Conservation (phyloP, 495 filamentous ascomycete species). For the Penicillium odoratum region DNA sequence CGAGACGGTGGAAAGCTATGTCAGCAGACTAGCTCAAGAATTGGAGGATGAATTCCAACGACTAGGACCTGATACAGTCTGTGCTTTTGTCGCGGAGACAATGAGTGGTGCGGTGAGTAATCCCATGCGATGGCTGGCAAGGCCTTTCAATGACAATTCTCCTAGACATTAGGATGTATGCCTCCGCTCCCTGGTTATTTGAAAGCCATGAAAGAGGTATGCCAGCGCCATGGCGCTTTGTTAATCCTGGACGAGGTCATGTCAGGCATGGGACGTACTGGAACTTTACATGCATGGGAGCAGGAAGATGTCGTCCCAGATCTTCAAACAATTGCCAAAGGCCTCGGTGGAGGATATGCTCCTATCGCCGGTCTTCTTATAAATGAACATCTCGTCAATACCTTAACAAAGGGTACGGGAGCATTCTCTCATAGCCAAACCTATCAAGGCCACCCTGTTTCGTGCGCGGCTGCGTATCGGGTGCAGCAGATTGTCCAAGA, state of each 20-base stretch:
- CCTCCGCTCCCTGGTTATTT: slow-evolving; percentile 41
- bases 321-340: slow-evolving; percentile 69
- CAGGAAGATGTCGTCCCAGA: slow-evolving; percentile 62
- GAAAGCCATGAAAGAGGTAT: slow-evolving; percentile 35
- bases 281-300: slow-evolving; percentile 68
- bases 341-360: slow-evolving; percentile 64
- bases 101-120: slow-evolving; percentile 56
- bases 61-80: slow-evolving; percentile 69
- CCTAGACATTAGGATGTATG: slow-evolving; percentile 17
- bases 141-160: background rate
- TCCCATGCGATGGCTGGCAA: slow-evolving; percentile 29
- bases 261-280: slow-evolving; percentile 75
- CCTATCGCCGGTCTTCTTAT: slow-evolving; percentile 63
- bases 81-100: slow-evolving; percentile 76
- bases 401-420: slow-evolving; percentile 55
- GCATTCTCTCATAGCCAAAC: slow-evolving; percentile 60
- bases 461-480: slow-evolving; percentile 55
- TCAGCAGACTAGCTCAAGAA: slow-evolving; percentile 62
- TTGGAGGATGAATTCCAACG: slow-evolving; percentile 73
- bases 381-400: slow-evolving; percentile 51
- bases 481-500: slow-evolving; percentile 54
- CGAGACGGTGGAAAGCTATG: slow-evolving; percentile 52
- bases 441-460: slow-evolving; percentile 58
- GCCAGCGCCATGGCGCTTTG: slow-evolving; percentile 41
- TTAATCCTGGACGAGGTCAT: slow-evolving; percentile 78